A percentile compares a stretch with the other conserved stretches of the same genome.
These are phyloP conservation scores for Gaertneriomyces sp. DNA, from an alignment of 192 early-diverging fungal genomes.

Conservation along the genomic window DNA sequence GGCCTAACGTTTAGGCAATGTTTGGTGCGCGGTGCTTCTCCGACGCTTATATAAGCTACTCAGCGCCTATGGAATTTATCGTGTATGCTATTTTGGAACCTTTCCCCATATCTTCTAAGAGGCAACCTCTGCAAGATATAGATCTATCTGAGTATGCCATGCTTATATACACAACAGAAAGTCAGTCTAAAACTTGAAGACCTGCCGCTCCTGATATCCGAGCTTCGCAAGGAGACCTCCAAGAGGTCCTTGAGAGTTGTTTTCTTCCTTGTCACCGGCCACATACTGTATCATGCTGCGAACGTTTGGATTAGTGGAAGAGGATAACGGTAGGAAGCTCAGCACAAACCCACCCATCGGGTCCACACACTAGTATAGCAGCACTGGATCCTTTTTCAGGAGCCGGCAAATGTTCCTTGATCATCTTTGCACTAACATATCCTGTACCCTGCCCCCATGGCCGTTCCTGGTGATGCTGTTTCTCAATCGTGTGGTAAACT, in stretches of 20 bases:
- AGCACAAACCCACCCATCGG: slow-evolving; percentile 42
- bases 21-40: no score
- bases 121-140: no score
- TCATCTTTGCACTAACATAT: slow-evolving; percentile 42
- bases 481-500: slow-evolving; percentile 81
- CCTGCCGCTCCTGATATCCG: slow-evolving; percentile 65
- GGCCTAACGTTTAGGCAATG: no score
- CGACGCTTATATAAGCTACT: no score
- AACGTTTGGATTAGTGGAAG: background rate
- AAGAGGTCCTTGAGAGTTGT: slow-evolving; percentile 69
- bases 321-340: background rate
- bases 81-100: no score
- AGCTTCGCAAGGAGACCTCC: slow-evolving; percentile 79
- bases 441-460: background rate
- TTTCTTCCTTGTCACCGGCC: slow-evolving; percentile 37
- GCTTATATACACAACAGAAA: no score
- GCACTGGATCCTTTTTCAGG: slow-evolving; percentile 36
- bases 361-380: slow-evolving; percentile 57
- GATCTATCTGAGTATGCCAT: no score
- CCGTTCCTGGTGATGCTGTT: slow-evolving; percentile 9
- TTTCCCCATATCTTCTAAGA: no score
- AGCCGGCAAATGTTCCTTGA: slow-evolving; percentile 47
- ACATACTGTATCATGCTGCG: slow-evolving; percentile 36
- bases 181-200: slow-evolving; percentile 71
- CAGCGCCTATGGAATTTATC: no score